Conservation (phyloP, 2,329 filamentous ascomycete species). For the Septoria linicola region DNA sequence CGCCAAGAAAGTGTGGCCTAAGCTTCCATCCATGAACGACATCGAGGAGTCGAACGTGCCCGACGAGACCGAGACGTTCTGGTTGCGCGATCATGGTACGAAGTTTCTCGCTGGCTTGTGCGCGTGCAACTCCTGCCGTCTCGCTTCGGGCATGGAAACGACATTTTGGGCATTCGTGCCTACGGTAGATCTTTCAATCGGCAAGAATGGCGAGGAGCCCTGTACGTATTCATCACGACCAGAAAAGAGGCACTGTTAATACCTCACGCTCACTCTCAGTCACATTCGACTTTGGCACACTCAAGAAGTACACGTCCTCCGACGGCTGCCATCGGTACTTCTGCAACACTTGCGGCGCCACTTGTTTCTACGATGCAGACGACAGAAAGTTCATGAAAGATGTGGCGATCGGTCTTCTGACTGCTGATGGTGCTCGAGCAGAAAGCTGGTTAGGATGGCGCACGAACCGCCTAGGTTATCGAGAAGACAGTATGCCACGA, state of each 20-base stretch:
- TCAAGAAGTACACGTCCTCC: constrained; percentile 57
- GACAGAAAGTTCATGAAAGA: constrained; percentile 59
- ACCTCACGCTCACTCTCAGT: no score
- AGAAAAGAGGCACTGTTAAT: no score
- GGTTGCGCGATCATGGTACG: constrained; percentile 50
- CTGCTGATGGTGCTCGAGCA: constrained; percentile 55
- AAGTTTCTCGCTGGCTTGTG: constrained; percentile 62
- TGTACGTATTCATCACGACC: no score
- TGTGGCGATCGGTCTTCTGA: constrained; percentile 59
- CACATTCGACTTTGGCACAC: constrained; percentile 43
- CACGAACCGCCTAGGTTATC: constrained; percentile 58
- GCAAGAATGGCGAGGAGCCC: constrained; percentile 32
- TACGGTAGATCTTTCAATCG: constrained; percentile 54
- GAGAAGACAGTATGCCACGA: constrained; percentile 49
- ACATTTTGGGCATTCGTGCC: constrained; percentile 67
- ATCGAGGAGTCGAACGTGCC: constrained; percentile 47
- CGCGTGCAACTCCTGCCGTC: constrained; percentile 62
- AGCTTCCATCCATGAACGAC: constrained; percentile 44
- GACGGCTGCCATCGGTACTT: constrained; percentile 59
- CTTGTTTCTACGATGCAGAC: constrained; percentile 61
- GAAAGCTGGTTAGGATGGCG: constrained; percentile 64
- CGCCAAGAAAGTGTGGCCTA: constrained; percentile 52
- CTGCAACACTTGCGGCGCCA: constrained; percentile 62
- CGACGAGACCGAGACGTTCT: constrained; percentile 58
- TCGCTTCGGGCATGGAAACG: constrained; percentile 61